Conservation (phyloP, 140 eudicot species). For the Senecio squalidus region DNA sequence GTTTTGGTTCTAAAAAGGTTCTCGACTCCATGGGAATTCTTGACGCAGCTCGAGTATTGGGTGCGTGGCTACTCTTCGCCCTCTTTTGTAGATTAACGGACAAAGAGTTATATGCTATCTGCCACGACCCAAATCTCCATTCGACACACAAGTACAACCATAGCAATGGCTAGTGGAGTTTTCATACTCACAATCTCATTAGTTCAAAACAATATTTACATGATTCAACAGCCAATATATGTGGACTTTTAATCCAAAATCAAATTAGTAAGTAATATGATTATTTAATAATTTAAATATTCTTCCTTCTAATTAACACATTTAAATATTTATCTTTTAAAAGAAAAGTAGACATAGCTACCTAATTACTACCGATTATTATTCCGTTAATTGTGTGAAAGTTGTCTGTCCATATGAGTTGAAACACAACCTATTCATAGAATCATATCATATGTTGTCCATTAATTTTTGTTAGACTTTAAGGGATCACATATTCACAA, state of each 20-base stretch:
- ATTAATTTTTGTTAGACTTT: not conserved
- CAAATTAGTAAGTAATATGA: not conserved
- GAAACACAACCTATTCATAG: not conserved
- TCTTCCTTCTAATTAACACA: too few species aligned
- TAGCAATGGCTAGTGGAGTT: not conserved
- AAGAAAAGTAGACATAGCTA: not conserved
- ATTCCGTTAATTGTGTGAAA: not conserved
- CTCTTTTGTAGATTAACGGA: not conserved
- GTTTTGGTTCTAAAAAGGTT: not conserved
- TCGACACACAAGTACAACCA: not conserved
- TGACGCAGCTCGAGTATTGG: not conserved
- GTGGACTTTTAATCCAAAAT: not conserved
- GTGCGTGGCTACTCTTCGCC: not conserved
- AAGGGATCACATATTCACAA: not conserved
- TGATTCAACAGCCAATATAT: not conserved
- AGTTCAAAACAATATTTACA: not conserved
- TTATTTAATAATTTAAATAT: not conserved
- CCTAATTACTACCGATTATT: not conserved
- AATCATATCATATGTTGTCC: too few species aligned
- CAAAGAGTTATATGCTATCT: not conserved
- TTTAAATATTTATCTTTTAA: too few species aligned
- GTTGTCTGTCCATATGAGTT: not conserved
- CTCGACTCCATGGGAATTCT: not conserved
- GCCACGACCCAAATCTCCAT: not conserved
- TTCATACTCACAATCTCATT: not conserved